These are phyloP conservation scores for Eragrostis nindensis DNA, from an alignment of 176 grass and related monocot species.

Conservation along the genomic window DNA sequence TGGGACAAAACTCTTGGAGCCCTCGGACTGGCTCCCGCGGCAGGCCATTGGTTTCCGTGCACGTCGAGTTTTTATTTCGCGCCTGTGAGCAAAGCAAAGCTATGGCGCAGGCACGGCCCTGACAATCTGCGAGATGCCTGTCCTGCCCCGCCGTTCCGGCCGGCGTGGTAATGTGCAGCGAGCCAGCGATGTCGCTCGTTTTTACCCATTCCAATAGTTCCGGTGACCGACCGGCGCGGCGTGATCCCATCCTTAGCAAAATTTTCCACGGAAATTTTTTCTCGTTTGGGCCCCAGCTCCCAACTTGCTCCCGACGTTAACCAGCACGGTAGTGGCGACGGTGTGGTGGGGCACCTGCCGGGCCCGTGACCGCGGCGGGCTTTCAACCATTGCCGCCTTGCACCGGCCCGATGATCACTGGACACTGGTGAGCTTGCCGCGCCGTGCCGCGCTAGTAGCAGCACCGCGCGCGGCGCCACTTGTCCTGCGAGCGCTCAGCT, in stretches of 20 bases:
- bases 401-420: too few species aligned
- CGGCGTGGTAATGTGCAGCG: background rate
- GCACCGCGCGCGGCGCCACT: background rate
- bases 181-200: background rate
- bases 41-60: constrained; percentile 17
- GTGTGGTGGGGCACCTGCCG: constrained; percentile 24
- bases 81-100: background rate
- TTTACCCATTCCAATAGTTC: background rate
- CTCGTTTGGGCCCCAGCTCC: constrained; percentile 24
- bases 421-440: background rate
- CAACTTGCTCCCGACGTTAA: constrained; percentile 34
- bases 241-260: background rate
- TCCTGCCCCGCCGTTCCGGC: too few species aligned
- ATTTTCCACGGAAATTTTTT: background rate
- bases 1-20: background rate
- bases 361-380: constrained; percentile 20
- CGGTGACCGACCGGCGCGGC: background rate
- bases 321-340: constrained; percentile 22
- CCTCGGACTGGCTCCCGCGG: background rate
- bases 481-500: background rate
- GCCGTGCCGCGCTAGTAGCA: background rate
- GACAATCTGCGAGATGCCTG: constrained; percentile 26
- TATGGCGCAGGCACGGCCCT: constrained; percentile 10
- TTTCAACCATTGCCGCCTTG: background rate
- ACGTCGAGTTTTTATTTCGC: background rate